Evolutionary conservation across 73 alveolate species (phyloP).

Genomic region (Blepharisma stoltei): DNA sequence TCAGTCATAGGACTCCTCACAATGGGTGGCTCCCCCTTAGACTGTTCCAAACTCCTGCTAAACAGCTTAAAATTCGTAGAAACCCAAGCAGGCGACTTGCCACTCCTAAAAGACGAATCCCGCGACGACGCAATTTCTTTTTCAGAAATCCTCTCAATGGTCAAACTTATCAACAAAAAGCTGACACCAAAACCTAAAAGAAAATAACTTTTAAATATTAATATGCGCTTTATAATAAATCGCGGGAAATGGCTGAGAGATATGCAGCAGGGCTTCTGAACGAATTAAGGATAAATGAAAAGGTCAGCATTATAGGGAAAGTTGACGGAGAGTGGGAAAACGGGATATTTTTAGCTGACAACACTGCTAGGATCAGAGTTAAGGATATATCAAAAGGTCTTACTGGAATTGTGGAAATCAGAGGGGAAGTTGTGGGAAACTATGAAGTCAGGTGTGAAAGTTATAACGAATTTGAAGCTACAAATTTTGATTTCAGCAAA

Average conservation of each 20-base stretch:
- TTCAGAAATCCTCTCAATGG: constrained; percentile 24
- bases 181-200: constrained; percentile 25
- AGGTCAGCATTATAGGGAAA: background rate
- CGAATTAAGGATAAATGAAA: background rate
- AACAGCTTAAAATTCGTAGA: constrained; percentile 59
- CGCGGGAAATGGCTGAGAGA: constrained; percentile 8
- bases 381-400: background rate
- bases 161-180: constrained; percentile 1
- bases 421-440: background rate
- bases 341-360: background rate
- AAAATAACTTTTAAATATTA: background rate
- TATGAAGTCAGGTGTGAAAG: background rate
- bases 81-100: constrained; percentile 41
- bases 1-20: constrained; percentile 80
- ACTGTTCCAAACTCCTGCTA: constrained; percentile 40
- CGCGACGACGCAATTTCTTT: constrained; percentile 12
- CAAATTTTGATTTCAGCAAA: background rate
- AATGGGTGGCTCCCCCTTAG: constrained; percentile 53
- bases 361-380: background rate
- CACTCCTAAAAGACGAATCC: background rate
- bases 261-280: background rate
- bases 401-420: constrained; percentile 6
- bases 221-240: background rate
- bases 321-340: constrained; percentile 16
- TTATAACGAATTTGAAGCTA: background rate